phyloP scores from a whole-genome alignment of 257 asterid species.

The Jacaranda copaia region DNA sequence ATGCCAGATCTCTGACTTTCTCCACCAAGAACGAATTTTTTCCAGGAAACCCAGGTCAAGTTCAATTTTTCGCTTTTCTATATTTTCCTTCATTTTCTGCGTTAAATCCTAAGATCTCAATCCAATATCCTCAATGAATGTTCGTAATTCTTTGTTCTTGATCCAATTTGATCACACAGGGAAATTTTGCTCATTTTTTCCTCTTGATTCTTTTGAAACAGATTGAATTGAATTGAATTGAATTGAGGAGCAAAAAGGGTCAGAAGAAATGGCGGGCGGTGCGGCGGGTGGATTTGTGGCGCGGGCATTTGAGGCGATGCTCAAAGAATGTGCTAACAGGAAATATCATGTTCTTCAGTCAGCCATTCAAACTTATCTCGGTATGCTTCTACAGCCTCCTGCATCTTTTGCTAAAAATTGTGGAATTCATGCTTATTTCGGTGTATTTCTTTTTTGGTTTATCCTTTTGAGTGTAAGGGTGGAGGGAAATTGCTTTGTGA shows the following conservation, averaged over 20 bases:
- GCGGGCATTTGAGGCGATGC: constrained; percentile 96
- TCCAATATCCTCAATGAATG: background rate
- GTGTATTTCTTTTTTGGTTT: constrained; percentile 19
- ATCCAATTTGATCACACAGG: constrained; percentile 48
- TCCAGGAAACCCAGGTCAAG: constrained; percentile 35
- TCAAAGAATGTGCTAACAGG: constrained; percentile 85
- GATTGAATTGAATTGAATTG: constrained; percentile 38
- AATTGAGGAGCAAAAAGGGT: constrained; percentile 24
- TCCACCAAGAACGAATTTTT: constrained; percentile 21
- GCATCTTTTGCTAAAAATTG: constrained; percentile 15
- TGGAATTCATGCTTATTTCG: background rate
- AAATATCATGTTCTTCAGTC: constrained; percentile 68
- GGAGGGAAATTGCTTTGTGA: constrained; percentile 16
- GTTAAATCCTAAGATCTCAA: constrained; percentile 33
- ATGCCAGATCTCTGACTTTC: constrained; percentile 64
- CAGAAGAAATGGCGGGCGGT: constrained; percentile 70
- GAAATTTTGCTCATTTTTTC: background rate
- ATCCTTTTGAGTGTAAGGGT: constrained; percentile 4
- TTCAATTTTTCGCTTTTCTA: background rate
- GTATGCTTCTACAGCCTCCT: constrained; percentile 44
- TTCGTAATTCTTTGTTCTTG: constrained; percentile 19
- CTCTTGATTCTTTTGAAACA: constrained; percentile 10
- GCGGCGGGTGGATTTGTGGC: constrained; percentile 96
- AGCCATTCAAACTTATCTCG: constrained; percentile 78
- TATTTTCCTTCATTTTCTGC: background rate